These are phyloP conservation scores for Neoscytalidium dimidiatum DNA, from an alignment of 2,329 filamentous ascomycete genomes.

Conservation along the genomic window DNA sequence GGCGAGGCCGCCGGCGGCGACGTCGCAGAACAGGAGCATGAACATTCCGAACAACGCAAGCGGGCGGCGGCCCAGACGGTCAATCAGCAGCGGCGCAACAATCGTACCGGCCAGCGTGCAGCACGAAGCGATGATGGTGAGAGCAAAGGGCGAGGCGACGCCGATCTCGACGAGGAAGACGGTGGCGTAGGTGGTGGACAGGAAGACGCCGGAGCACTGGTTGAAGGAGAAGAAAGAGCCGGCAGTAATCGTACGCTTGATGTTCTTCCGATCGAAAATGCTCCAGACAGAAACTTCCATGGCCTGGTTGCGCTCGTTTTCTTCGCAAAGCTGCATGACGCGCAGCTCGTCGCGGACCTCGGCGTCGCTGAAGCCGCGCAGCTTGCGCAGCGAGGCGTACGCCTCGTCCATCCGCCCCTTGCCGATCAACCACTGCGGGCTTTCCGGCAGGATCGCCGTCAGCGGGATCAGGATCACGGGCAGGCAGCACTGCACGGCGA, in stretches of 20 bases:
- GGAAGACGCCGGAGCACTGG: conserved; percentile 30
- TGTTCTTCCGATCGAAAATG: conserved; percentile 37
- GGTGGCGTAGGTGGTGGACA: conserved; percentile 53
- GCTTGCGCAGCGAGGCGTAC: conserved; percentile 24
- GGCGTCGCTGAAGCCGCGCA: conserved; percentile 34
- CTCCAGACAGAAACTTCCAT: conserved; percentile 36
- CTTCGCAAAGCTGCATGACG: conserved; percentile 33
- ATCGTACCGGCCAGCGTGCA: conserved; percentile 53
- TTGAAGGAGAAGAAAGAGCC: conserved; percentile 16
- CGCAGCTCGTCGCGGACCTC: conserved; percentile 36
- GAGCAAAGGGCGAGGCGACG: conserved; percentile 66
- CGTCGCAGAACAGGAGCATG: conserved; percentile 25
- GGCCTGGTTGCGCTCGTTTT: conserved; percentile 27
- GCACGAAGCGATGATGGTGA: conserved; percentile 61
- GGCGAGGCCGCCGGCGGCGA: background rate
- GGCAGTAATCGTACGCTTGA: conserved; percentile 44
- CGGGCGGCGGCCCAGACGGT: conserved; percentile 62
- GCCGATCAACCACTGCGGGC: conserved; percentile 60
- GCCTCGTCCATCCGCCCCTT: conserved; percentile 47
- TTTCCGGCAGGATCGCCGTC: conserved; percentile 54
- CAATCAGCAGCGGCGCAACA: conserved; percentile 62
- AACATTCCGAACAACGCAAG: conserved; percentile 41
- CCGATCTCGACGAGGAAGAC: conserved; percentile 79
- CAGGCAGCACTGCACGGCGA: conserved; percentile 38
- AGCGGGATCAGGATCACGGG: conserved; percentile 33